A percentile compares a stretch with the other conserved stretches of the same genome.
phyloP scores from a whole-genome alignment of 2,329 filamentous ascomycete genomes.

The Cordyceps farinosa region DNA sequence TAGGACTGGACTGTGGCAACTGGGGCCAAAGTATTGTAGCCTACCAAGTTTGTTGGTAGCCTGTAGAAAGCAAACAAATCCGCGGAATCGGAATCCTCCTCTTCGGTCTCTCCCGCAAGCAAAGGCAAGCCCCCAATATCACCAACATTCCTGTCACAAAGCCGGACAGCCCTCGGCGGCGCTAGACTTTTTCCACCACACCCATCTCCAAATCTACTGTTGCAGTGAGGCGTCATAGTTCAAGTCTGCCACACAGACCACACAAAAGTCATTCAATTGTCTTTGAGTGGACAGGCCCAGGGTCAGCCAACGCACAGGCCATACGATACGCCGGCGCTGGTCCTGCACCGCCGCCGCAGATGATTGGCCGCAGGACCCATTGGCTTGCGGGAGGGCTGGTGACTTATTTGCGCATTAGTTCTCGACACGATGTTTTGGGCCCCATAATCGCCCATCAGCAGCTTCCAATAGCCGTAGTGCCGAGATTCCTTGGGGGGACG shows the following conservation, averaged over 20 bases:
- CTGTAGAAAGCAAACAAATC: not conserved
- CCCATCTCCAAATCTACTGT: constrained; percentile 17
- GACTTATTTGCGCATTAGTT: constrained; percentile 4
- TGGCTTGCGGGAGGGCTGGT: constrained; percentile 5
- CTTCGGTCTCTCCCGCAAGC: not conserved
- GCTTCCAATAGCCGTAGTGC: constrained; percentile 16
- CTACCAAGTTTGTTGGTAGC: too few relatives aligned
- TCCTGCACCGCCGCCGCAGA: not conserved
- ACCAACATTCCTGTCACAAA: not conserved
- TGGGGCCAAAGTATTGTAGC: too few relatives aligned
- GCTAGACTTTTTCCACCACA: not conserved
- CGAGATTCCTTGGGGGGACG: constrained; percentile 15
- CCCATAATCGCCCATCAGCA: constrained; percentile 5
- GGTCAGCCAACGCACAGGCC: constrained; percentile 9
- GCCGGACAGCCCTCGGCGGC: not conserved
- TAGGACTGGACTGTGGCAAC: too few relatives aligned
- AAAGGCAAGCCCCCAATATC: too few relatives aligned
- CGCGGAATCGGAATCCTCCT: not conserved
- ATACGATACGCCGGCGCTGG: not conserved
- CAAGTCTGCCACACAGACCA: constrained; percentile 7
- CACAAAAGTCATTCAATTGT: constrained; percentile 7
- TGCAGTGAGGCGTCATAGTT: constrained; percentile 13
- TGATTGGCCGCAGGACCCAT: constrained; percentile 3
- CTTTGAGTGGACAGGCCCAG: not conserved
- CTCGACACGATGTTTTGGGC: not conserved